Percentiles rank a stretch among this genome's conserved stretches.
Conservation (phyloP, 345 rosid genomes). For the Syzygium oleosum region DNA sequence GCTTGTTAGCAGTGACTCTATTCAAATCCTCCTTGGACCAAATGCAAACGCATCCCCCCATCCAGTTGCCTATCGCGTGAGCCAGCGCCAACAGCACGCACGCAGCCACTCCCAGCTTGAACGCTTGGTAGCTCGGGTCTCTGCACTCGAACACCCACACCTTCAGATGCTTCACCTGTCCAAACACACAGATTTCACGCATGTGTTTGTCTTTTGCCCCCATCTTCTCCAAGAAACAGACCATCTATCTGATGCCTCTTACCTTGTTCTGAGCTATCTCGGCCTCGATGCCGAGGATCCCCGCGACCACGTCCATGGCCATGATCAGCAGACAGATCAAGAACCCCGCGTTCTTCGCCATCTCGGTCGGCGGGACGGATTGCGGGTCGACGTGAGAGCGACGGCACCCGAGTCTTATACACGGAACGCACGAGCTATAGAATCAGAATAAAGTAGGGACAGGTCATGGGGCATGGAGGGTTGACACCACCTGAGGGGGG, state of each 20-base stretch:
- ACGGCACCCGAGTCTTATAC: background rate
- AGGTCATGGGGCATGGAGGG: background rate
- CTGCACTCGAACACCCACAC: constrained; percentile 71
- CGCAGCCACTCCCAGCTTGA: constrained; percentile 70
- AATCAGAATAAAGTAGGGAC: constrained; percentile 26
- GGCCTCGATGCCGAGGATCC: constrained; percentile 52
- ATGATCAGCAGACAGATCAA: constrained; percentile 39
- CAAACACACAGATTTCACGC: background rate
- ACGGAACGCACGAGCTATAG: background rate
- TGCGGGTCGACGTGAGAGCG: background rate
- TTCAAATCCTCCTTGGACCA: constrained; percentile 44
- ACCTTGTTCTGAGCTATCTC: constrained; percentile 50
- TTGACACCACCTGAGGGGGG: background rate
- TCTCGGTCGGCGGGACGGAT: background rate
- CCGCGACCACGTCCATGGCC: constrained; percentile 46
- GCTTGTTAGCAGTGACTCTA: constrained; percentile 52
- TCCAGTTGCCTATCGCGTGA: constrained; percentile 47
- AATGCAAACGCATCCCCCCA: constrained; percentile 70
- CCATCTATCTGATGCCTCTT: background rate
- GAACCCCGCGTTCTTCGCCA: constrained; percentile 25
- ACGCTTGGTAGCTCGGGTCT: constrained; percentile 71
- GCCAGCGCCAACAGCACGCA: constrained; percentile 49
- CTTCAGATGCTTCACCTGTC: constrained; percentile 67
- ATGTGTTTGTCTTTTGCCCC: background rate
- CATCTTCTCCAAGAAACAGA: background rate